phyloP scores from a whole-genome alignment of 345 rosid genomes.

The Physaria fendleri region DNA sequence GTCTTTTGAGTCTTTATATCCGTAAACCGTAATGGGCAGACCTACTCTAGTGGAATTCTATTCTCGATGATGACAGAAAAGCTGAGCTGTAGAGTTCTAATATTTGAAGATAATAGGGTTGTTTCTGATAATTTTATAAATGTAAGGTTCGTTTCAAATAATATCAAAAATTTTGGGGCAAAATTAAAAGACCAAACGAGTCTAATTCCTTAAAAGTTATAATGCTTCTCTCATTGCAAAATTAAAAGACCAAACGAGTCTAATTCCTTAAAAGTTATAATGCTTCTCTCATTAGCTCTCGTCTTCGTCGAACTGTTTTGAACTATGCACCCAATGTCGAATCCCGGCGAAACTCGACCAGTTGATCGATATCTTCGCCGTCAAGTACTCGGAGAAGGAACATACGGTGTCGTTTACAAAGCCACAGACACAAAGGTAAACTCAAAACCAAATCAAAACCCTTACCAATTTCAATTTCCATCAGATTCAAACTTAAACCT shows the following conservation, averaged over 20 bases:
- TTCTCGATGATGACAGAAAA: too few relatives aligned
- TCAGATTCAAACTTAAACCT: neutral
- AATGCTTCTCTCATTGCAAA: too few relatives aligned
- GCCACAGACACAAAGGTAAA: slow-evolving; percentile 48
- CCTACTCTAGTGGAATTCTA: neutral
- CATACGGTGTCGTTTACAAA: slow-evolving; percentile 60
- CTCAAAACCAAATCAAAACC: neutral
- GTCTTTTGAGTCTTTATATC: neutral
- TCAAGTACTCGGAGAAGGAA: slow-evolving; percentile 52
- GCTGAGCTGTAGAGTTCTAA: too few relatives aligned
- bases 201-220: neutral
- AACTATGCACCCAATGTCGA: slow-evolving; percentile 15
- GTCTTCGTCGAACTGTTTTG: neutral
- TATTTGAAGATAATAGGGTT: neutral
- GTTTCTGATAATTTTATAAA: neutral
- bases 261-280: neutral
- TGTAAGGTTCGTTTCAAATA: neutral
- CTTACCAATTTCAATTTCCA: neutral
- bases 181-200: neutral
- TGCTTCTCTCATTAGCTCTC: neutral
- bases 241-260: neutral
- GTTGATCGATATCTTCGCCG: slow-evolving; percentile 53
- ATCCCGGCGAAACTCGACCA: slow-evolving; percentile 31
- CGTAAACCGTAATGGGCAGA: neutral
- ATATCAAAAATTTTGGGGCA: neutral